These are phyloP conservation scores for Ganoderma sinense DNA, from an alignment of 1,284 basidiomycete species.

Conservation along the genomic window DNA sequence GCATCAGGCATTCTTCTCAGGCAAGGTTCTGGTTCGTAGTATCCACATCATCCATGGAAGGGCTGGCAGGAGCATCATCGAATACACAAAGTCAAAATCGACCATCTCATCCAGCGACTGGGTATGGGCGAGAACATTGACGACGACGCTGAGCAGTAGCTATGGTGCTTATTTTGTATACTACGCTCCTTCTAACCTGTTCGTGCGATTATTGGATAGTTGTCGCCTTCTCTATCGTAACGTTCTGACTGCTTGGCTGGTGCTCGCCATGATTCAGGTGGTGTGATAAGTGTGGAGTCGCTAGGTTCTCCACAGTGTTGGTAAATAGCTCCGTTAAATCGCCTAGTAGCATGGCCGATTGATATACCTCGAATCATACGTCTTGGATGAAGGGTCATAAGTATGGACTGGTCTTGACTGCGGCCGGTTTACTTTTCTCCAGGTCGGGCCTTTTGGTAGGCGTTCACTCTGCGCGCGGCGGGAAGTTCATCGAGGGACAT, in stretches of 20 bases:
- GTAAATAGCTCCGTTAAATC: neutral
- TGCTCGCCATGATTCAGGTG: neutral
- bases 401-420: too few relatives aligned
- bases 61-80: constrained; percentile 89
- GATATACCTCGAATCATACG: too few relatives aligned
- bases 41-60: constrained; percentile 89
- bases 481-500: too few relatives aligned
- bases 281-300: neutral
- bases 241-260: neutral
- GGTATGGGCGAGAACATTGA: constrained; percentile 64
- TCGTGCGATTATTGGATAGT: neutral
- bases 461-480: too few relatives aligned
- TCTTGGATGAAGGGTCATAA: too few relatives aligned
- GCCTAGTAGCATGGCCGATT: too few relatives aligned
- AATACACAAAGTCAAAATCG: constrained; percentile 84
- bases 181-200: neutral
- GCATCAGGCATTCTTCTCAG: neutral
- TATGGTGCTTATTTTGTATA: neutral
- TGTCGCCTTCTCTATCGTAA: neutral
- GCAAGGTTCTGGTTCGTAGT: constrained; percentile 47
- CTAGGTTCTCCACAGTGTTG: neutral
- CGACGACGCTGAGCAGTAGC: constrained; percentile 32
- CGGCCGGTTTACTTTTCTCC: too few relatives aligned
- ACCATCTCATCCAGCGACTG: constrained; percentile 72
- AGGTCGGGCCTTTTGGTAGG: too few relatives aligned